These are phyloP conservation scores for Medicago ruthenica DNA, from an alignment of 306 rosid genomes.

Conservation along the genomic window DNA sequence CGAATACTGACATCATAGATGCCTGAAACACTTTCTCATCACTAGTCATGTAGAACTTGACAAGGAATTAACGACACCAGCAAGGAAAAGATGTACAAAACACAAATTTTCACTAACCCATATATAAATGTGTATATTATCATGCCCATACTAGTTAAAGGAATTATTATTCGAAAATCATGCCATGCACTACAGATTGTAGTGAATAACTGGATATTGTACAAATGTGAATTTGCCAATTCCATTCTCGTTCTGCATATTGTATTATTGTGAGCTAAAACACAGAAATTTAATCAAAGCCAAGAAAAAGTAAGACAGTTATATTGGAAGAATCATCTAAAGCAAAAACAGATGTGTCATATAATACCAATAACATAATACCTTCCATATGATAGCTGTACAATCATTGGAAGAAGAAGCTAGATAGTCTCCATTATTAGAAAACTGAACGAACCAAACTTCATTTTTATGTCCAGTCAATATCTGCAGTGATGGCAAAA, in stretches of 20 bases:
- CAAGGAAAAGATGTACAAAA: constrained; percentile 1
- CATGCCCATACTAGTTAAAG: constrained; percentile 3
- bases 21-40: neutral
- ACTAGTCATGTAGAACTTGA: neutral
- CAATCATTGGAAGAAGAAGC: constrained; percentile 92
- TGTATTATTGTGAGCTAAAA: neutral
- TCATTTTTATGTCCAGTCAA: constrained; percentile 85
- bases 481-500: constrained; percentile 64
- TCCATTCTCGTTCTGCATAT: constrained; percentile 17
- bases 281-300: constrained; percentile 18
- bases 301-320: constrained; percentile 25
- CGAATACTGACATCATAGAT: constrained; percentile 4
- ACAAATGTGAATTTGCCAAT: neutral
- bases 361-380: constrained; percentile 39
- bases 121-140: neutral
- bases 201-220: constrained; percentile 16
- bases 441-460: constrained; percentile 96
- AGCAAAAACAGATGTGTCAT: constrained; percentile 21
- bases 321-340: constrained; percentile 18
- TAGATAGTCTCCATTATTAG: constrained; percentile 79
- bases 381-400: constrained; percentile 95
- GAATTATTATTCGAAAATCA: constrained; percentile 17
- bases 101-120: neutral
- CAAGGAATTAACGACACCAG: neutral
- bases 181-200: constrained; percentile 17